Percentiles rank a stretch among this genome's conserved stretches.
Conservation (phyloP, 164 flowering plant species). For the Taxillus chinensis region DNA sequence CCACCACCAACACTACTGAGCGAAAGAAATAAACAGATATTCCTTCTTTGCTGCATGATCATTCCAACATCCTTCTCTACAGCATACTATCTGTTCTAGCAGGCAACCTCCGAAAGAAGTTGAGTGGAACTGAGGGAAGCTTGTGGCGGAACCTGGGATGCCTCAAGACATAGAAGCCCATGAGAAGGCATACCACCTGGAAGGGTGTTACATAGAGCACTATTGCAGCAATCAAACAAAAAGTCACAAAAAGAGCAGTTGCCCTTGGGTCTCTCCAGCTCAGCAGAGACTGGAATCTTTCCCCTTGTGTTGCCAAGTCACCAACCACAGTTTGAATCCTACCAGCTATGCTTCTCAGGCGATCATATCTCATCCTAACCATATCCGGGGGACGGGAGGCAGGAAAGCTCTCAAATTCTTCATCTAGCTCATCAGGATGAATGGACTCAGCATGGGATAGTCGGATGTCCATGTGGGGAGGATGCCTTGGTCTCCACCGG, state of each 20-base stretch:
- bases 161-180: conserved; percentile 2
- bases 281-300: conserved; percentile 4
- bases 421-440: conserved; percentile 66
- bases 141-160: conserved; percentile 8
- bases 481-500: conserved; percentile 27
- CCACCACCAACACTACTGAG: background rate
- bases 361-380: conserved; percentile 6
- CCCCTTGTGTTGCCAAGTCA: conserved; percentile 5
- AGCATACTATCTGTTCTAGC: conserved; percentile 5
- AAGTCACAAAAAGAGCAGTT: conserved; percentile 4
- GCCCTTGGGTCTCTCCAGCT: conserved; percentile 8
- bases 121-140: conserved; percentile 4
- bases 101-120: conserved; percentile 5
- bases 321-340: conserved; percentile 5
- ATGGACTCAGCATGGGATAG: conserved; percentile 57
- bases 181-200: background rate
- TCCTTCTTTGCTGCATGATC: background rate
- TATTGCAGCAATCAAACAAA: conserved; percentile 3
- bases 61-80: background rate
- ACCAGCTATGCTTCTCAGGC: conserved; percentile 4
- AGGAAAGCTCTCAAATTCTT: conserved; percentile 32
- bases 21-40: background rate
- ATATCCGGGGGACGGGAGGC: conserved; percentile 1
- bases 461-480: conserved; percentile 71
- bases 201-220: conserved; percentile 4